phyloP scores from a whole-genome alignment of 2,329 filamentous ascomycete species.

The Helotiales sp. region DNA sequence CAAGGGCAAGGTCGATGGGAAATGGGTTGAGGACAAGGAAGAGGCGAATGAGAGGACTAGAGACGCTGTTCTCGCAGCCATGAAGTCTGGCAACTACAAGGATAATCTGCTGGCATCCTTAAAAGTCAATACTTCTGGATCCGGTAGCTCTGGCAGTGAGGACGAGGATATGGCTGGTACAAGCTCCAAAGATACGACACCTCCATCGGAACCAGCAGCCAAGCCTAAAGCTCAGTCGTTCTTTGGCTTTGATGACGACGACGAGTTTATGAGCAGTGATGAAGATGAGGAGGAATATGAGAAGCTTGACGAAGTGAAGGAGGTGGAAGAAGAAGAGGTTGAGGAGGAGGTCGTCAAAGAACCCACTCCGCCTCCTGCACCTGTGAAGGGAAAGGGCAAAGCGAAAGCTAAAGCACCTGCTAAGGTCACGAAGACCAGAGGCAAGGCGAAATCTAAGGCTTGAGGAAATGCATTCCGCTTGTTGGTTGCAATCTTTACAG shows the following conservation, averaged over 20 bases:
- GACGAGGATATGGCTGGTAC: constrained; percentile 33
- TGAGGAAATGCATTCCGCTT: neutral
- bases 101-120: constrained; percentile 54
- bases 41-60: constrained; percentile 82
- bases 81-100: constrained; percentile 63
- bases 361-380: constrained; percentile 17
- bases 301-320: constrained; percentile 12
- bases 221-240: constrained; percentile 48
- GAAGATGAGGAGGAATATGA: constrained; percentile 46
- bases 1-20: constrained; percentile 74
- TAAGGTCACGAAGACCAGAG: constrained; percentile 20
- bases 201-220: constrained; percentile 43
- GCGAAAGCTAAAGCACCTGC: constrained; percentile 41
- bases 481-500: constrained; percentile 7
- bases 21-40: constrained; percentile 95
- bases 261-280: constrained; percentile 72
- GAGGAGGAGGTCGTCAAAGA: constrained; percentile 29
- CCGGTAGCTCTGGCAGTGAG: constrained; percentile 30
- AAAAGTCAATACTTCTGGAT: constrained; percentile 40
- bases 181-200: constrained; percentile 46
- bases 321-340: constrained; percentile 15
- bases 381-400: constrained; percentile 42
- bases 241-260: constrained; percentile 78
- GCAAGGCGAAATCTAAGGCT: constrained; percentile 18
- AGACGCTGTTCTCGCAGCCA: constrained; percentile 70